Base-by-base conservation (phyloP, 306 rosid genomes). In the Macrotyloma uniflorum region DNA sequence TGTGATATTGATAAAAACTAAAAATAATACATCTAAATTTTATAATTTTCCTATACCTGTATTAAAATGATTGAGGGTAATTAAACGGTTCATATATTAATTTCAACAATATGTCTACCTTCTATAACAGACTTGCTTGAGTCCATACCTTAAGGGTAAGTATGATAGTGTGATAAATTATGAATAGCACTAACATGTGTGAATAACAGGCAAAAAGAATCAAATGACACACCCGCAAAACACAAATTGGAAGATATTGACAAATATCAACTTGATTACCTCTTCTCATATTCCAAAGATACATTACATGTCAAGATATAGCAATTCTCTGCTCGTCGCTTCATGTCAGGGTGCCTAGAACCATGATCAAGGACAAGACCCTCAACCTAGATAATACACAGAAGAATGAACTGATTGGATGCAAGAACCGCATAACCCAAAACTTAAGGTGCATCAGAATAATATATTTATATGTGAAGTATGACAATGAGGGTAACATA, bases 311-410 rank as follows among this genome's bases (percentile, higher is more conserved):
- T 95, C 89, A 95, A 79, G 49, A 95, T 95, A 76, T 82, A 77
- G 77, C 99, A 93, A 77, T 95, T 95, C 83, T 95, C 98, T 42
- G 99, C 99, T 3, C 91, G 82, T 24, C 98, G 91, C 83, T 95
- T 95, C 99, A 95, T 93, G 85, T 95, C 99, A 54, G 99, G 99
- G 83, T 95, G 99, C 82, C 99, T 89, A 65, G 99, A 93, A 77
- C 99, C 99, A 71, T 95, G 99, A 86, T 95, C 99, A 71, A 95
- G 99, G 80, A 95, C 99, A 77, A 95, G 97, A 81, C 99, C 99
- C 83, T 95, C 96, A 76, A 95, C 96, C 99, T 95, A 88, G 35
- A 72, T 75, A 72, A 64, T 22, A 22, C 32, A 66, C 10, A 40
- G 1, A n/a, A n/a, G 33, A 20, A 26, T 50, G 50, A 85, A 42